A percentile compares a stretch with the other conserved stretches of the same genome.
These are phyloP conservation scores for Lentinula sp. DNA, from an alignment of 768 basidiomycete genomes.

Conservation along the genomic window DNA sequence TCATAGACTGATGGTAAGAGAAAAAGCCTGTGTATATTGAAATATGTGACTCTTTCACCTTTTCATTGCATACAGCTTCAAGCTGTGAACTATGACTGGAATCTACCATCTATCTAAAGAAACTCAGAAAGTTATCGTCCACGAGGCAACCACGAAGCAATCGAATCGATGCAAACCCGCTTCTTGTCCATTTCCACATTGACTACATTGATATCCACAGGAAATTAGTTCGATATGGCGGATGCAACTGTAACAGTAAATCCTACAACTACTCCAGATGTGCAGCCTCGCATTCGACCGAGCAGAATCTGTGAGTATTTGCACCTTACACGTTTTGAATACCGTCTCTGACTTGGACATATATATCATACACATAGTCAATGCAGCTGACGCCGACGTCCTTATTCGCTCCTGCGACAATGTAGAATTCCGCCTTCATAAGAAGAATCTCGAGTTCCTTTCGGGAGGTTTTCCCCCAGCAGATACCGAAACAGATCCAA, in stretches of 20 bases:
- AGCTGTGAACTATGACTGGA: too few species aligned
- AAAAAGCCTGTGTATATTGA: too few species aligned
- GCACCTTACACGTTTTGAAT: background rate
- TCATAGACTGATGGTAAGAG: background rate
- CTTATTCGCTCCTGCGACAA: constrained; percentile 1
- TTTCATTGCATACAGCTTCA: too few species aligned
- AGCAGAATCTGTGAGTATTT: background rate
- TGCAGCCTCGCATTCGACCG: background rate
- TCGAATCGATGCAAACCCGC: background rate
- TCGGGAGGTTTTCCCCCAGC: background rate
- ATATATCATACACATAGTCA: background rate
- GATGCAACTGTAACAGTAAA: background rate
- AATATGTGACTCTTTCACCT: too few species aligned
- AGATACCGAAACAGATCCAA: background rate
- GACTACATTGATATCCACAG: too few species aligned
- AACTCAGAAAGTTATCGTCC: background rate
- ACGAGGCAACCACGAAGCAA: background rate
- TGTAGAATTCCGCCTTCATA: constrained; percentile 1
- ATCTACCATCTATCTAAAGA: too few species aligned
- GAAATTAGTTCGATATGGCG: background rate
- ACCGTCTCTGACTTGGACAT: background rate
- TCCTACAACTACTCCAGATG: background rate
- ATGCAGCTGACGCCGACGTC: constrained; percentile 1
- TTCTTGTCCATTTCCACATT: background rate
- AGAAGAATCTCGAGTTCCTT: constrained; percentile 2